Base-by-base conservation (phyloP, 352 stramenopile species). In the Globisporangium yorkense region DNA sequence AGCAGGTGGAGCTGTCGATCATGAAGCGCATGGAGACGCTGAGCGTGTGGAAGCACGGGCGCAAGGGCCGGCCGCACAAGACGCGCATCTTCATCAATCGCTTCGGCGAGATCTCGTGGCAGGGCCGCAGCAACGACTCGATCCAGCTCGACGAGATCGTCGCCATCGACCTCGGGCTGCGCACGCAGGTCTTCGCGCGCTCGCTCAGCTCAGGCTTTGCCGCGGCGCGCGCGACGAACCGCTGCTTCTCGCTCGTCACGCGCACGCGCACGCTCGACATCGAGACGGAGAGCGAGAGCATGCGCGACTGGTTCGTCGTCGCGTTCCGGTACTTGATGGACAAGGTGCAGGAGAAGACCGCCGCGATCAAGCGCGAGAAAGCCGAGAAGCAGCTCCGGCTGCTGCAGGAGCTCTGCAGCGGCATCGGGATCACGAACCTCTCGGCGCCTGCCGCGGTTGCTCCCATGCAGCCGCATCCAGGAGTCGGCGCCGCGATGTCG, bases 281-380 rank as follows among this genome's bases (percentile, higher is more conserved):
- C 20, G 76, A 94, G 58, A 83, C 77, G 0, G 39, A 75, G 39
- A 89, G 71, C 54, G 84, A 94, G 60, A 64, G 78, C 35, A 71
- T 87, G 62, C 81, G 84, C 33, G 84, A 94, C 73, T 94, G 83
- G 82, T 90, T 89, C 54, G 84, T 91, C 16, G 79, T 94, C 21
- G 84, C 84, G n/a, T 91, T 94, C 56, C 73, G 82, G 15, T 94
- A 94, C 61, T 56, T 94, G 48, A 68, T 92, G 51, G 80, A 94
- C 62, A 94, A 94, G 53, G 83, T 94, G 45, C 76, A 88, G 54
- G 84, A 94, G 65, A 91, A 91, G 45, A 90, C 78, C 1, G 79
- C 79, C 0, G 82, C 83, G 20, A 72, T 90, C 56, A 79, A 89
- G 51, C 84, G 82, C 8, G 81, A 90, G 43, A 80, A 84, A 59